Evolutionary conservation across 1,284 basidiomycete species (phyloP).

Genomic region (Microbotryomycetes sp.): DNA sequence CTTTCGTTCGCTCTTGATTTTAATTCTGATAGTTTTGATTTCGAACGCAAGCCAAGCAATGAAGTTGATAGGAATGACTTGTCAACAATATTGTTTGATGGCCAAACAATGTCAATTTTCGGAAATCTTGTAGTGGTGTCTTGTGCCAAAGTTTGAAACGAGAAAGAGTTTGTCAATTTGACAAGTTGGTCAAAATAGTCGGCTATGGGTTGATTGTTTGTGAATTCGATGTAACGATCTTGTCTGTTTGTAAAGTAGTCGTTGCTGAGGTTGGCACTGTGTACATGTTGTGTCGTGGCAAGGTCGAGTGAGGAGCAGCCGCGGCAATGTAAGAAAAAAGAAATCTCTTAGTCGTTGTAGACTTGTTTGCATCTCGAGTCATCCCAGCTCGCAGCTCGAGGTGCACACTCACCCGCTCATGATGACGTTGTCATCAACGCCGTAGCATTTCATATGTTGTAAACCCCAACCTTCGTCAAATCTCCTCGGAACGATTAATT

Average conservation of each 20-base stretch:
- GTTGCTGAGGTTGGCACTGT: conserved; percentile 85
- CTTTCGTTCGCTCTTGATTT: conserved; percentile 1
- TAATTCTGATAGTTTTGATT: not conserved
- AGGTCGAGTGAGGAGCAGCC: conserved; percentile 1
- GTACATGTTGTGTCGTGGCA: conserved; percentile 8
- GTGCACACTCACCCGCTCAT: conserved; percentile 72
- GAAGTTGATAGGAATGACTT: not conserved
- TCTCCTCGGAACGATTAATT: conserved; percentile 74
- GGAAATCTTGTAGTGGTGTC: conserved; percentile 23
- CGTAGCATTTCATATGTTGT: conserved; percentile 97
- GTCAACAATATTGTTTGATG: conserved; percentile 6
- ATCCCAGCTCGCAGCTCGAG: too few relatives aligned
- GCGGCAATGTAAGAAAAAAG: conserved; percentile 5
- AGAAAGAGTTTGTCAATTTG: conserved; percentile 61
- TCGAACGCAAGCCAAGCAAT: not conserved
- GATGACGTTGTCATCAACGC: conserved; percentile 83
- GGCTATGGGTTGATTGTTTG: conserved; percentile 56
- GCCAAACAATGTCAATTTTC: conserved; percentile 18
- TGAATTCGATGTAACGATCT: conserved; percentile 84
- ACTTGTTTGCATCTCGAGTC: too few relatives aligned
- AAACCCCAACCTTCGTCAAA: conserved; percentile 98
- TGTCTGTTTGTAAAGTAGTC: conserved; percentile 94
- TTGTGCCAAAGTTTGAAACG: conserved; percentile 46
- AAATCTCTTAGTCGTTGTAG: too few relatives aligned
- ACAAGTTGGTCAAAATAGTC: conserved; percentile 80